Evolutionary conservation across 306 rosid genomes (phyloP), one percentile per base, ranked within the genome.

Genomic region (Quercus robur): DNA sequence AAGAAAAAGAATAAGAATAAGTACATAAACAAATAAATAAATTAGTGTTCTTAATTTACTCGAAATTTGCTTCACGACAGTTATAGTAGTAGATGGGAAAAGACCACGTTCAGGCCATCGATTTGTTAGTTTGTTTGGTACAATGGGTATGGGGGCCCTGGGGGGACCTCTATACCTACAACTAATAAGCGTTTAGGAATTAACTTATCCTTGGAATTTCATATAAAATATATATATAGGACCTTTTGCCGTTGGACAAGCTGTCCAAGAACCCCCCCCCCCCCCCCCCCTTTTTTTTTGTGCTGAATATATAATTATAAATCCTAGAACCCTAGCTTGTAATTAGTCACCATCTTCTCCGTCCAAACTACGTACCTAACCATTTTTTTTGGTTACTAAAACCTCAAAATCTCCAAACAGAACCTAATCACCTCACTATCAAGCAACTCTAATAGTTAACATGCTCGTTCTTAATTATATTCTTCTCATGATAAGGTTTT

Each of bases 21-120:
- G 21, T 57, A 1, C 4, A 4, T 11, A 23, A 23, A 59, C 23
- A 25, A 59, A 59, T 11, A 59, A 9, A 21, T 8, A 23, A 59
- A 58, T n/a, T 8, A 59, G 67, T 21, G 67, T 46, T 46, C 6
- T 59, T 21, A 46, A 46, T 10, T 2, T 46, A 46, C 13, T 46
- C 52, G 15, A 46, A 46, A 31, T 62, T 6, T 15, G 26, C 52
- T 67, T 67, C 6, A 67, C 51, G 72, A 71, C 76, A 69, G 49
- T 81, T 46, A 56, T 28, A 21, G 72, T 35, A 61, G 81, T 74
- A 25, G 73, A 52, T 23, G 28, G 49, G 6, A 63, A 70, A 54
- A 44, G 80, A 75, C 75, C 71, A 79, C 25, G 74, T 79, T 74
- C 70, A 33, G 73, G 52, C 80, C 75, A 52, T 26, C 76, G 14